Base-by-base conservation (phyloP, 768 basidiomycete genomes). In the Hebeloma cylindrosporum region DNA sequence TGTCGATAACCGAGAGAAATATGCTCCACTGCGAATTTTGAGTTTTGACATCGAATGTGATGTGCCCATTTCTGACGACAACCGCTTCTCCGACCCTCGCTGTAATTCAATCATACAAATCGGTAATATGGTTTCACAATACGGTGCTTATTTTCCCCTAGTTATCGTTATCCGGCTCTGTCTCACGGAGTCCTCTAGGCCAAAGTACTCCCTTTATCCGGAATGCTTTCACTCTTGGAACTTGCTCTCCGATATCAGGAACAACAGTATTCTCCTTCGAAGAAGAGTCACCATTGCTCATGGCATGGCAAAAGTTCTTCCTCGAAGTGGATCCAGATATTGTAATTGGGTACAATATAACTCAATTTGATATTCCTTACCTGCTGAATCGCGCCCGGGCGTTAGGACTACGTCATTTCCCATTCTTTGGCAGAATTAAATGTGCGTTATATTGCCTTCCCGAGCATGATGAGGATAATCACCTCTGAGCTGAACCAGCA, bases 31-130 rank as follows among this genome's bases (percentile, higher is more conserved):
- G 1, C 83, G 94, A 10, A 86, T 96, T 54, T 74, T 98, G 23
- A 91, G 88, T 59, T 96, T 98, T 56, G 94, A 98, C 75, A 93
- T 98, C 53, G 94, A 98, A 69, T 93, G 92, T 64, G 90, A 92
- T 0, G 89, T 95, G n/a, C n/a, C n/a, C n/a, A n/a, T n/a, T 11
- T 71, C 40, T 1, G 91, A 91, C 54, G 88, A 88, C 6, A 28
- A 36, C 3, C 45, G 30, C 20, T 96, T 96, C 57, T 90, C 94
- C 0, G 88, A 93, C 59, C 74, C 93, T 7, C 71, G 82, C 10
- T 62, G 72, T 21, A 92, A 96, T 63, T 88, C 91, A 3, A 88
- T 96, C 48, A 92, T 96, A 52, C 95, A 97, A 59, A 96, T 97
- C 47, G 93, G 93, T 6, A 93, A 88, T 60, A 96, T 96, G 92